Evolutionary conservation across 139 green algal genomes (phyloP), one percentile per base, ranked within the genome.

Genomic region (Volvox africanus): DNA sequence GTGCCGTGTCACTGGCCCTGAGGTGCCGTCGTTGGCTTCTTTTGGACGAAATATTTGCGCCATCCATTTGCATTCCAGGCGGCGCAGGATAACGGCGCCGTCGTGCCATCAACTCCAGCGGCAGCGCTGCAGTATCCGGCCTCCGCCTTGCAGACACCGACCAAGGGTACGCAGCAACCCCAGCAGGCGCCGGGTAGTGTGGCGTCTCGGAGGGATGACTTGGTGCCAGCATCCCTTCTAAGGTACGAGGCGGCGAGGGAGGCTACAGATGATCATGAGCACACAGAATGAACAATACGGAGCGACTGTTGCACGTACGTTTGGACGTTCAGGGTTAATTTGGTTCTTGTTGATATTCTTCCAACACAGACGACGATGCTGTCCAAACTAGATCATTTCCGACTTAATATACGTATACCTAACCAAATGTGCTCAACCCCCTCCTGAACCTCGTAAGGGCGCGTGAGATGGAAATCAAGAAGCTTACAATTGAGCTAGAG

Each of bases 401-500:
- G n/a, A n/a, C n/a, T 5, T 55, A 14, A 9, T 55, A 14, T 9
- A 55, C 44, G 44, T 55, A 55, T 55, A 55, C 9, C 9, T 9
- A 5, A 5, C 44, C 44, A 55, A 55, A 55, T 55, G 44, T 55
- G 44, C 44, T 55, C 44, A 55, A 55, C 44, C 44, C 44, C 44
- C 5, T 55, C 44, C 44, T 55, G 44, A 79, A 79, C 30, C 21
- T 11, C 78, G 37, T 77, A 68, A 86, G 86, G 61, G 87, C 75
- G 19, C 61, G 37, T 28, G 91, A 92, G 80, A 55, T 75, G 28
- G 92, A 94, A 80, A 32, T 93, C 21, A 76, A 88, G 44, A 80
- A 86, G 81, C 91, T 95, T 30, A 20, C 62, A 1, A 33, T 62
- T 21, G 93, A 95, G 73, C 91, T 95, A n/a, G 90, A 94, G 36